phyloP scores from a whole-genome alignment of 169 alveolate species.

The Perkinsus olseni region DNA sequence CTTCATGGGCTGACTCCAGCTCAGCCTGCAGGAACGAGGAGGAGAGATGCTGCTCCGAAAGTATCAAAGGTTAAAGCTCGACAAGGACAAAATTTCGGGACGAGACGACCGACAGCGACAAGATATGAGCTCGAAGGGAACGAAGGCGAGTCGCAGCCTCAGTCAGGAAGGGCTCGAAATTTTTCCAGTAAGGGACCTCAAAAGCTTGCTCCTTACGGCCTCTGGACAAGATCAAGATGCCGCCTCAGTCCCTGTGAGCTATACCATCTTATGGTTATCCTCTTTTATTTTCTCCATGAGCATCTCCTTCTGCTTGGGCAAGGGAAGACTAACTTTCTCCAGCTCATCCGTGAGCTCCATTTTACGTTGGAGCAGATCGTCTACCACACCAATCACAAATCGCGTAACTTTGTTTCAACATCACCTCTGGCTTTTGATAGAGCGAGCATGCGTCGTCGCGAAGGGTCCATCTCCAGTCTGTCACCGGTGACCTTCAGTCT shows the following conservation, averaged over 20 bases:
- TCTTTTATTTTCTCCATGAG: slow-evolving; percentile 61
- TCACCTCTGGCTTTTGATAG: not conserved
- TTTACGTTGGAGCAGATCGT: slow-evolving; percentile 50
- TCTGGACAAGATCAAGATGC: no score
- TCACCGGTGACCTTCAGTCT: slow-evolving; percentile 30
- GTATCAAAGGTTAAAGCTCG: no score
- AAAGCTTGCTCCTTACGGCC: no score
- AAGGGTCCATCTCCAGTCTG: slow-evolving; percentile 33
- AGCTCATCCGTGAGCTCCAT: slow-evolving; percentile 60
- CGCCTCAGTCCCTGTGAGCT: no score
- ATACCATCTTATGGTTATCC: slow-evolving; percentile 49
- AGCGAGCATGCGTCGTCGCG: slow-evolving; percentile 38
- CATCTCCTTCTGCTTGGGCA: slow-evolving; percentile 75
- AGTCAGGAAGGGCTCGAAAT: no score
- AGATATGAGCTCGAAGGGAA: no score
- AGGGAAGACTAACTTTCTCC: slow-evolving; percentile 53
- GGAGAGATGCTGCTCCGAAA: no score
- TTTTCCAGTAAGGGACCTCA: no score
- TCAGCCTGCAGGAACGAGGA: no score
- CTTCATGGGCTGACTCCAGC: slow-evolving; percentile 54
- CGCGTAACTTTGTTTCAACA: slow-evolving; percentile 22
- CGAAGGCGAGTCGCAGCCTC: no score
- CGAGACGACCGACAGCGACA: no score
- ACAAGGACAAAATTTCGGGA: no score
- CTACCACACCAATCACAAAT: slow-evolving; percentile 48